These are phyloP conservation scores for Termitomyces sp. DNA, from an alignment of 768 basidiomycete species.

Conservation along the genomic window DNA sequence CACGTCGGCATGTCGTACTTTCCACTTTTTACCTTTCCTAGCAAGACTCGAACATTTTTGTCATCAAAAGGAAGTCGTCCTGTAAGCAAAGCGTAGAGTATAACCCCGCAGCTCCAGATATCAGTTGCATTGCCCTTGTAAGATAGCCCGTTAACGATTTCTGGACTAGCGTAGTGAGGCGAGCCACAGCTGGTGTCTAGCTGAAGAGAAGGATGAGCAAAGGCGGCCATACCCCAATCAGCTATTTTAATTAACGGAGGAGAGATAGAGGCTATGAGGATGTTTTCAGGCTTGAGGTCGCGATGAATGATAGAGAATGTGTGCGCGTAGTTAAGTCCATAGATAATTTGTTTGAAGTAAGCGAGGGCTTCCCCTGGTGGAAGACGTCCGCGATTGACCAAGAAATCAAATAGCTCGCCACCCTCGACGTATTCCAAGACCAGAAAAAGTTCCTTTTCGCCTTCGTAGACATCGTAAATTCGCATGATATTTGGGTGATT, in stretches of 20 bases:
- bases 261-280: slow-evolving; percentile 80
- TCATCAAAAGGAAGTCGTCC: slow-evolving; percentile 94
- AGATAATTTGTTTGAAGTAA: slow-evolving; percentile 95
- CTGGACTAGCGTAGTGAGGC: slow-evolving; percentile 95
- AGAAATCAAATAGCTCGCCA: slow-evolving; percentile 95
- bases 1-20: slow-evolving; percentile 80
- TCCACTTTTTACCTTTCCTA: slow-evolving; percentile 85
- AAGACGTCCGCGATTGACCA: slow-evolving; percentile 85
- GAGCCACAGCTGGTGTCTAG: slow-evolving; percentile 95
- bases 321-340: slow-evolving; percentile 95
- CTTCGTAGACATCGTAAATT: slow-evolving; percentile 95
- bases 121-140: slow-evolving; percentile 91
- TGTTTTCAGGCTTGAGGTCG: slow-evolving; percentile 97
- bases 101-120: slow-evolving; percentile 96
- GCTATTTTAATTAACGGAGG: slow-evolving; percentile 92
- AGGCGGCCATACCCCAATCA: slow-evolving; percentile 98
- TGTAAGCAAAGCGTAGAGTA: slow-evolving; percentile 86
- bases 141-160: slow-evolving; percentile 88
- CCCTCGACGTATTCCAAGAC: slow-evolving; percentile 95
- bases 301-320: slow-evolving; percentile 97
- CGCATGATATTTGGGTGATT: slow-evolving; percentile 96
- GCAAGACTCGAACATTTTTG: slow-evolving; percentile 72
- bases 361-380: slow-evolving; percentile 78
- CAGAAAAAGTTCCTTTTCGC: slow-evolving; percentile 85
- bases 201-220: slow-evolving; percentile 79